Evolutionary conservation across 2,329 filamentous ascomycete species (phyloP), one percentile per base, ranked within the genome.

Genomic region (Fusarium abutilonis): DNA sequence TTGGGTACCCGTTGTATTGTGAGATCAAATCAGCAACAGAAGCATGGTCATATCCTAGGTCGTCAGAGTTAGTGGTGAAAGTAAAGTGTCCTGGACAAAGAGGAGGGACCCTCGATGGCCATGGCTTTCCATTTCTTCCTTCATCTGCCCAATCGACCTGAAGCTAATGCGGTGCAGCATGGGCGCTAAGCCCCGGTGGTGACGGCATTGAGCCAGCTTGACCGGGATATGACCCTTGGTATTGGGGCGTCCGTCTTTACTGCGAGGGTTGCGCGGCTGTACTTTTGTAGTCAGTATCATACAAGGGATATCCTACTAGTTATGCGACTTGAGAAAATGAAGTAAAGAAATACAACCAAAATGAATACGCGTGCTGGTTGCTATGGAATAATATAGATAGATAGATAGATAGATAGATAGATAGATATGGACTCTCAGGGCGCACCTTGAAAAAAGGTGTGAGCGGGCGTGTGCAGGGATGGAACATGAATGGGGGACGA

Each of bases 81-180:
- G 21, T 23, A 6, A 23, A 46, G 23, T 36, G 26, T 32, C 34
- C 19, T 41, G 36, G 14, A 52, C 10, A 52, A 32, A 13, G 21
- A 41, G 38, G 42, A 45, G 40, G 31, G 42, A 31, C 54, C 40
- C 42, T 59, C 42, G 34, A 59, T 41, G 42, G 43, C 54, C 55
- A 31, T 64, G 6, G 23, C 5, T 26, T 26, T 26, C 21, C 54
- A 17, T 42, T 52, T 52, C n/a, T n/a, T n/a, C 41, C 42, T 52
- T 47, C 60, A 61, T 63, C 54, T 61, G 51, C 46, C 56, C 60
- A 64, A 58, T 65, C 38, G 56, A 62, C 56, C 60, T 65, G 61
- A 28, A 47, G 59, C 63, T 66, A 64, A 64, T 57, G 51, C 51
- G 54, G 58, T 62, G 51, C 59, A 57, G 51, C 56, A 61, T 41